Evolutionary conservation across 306 rosid species (phyloP).

Genomic region (Corylus americana): DNA sequence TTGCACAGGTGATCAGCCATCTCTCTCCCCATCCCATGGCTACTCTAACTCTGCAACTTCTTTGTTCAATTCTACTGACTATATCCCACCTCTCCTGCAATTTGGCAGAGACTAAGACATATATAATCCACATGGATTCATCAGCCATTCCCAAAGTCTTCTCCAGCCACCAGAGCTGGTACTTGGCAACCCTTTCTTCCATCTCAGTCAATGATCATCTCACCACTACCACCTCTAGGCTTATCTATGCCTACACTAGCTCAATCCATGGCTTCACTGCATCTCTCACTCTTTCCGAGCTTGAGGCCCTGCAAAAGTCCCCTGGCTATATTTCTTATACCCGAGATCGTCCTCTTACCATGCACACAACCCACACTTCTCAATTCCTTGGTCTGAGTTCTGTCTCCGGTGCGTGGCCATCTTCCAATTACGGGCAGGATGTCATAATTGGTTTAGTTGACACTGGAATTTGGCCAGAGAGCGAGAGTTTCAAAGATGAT

Average conservation of each 20-base stretch:
- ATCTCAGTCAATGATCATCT: background rate
- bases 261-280: conserved; percentile 78
- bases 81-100: conserved; percentile 14
- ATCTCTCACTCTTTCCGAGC: conserved; percentile 49
- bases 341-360: conserved; percentile 34
- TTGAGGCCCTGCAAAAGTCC: conserved; percentile 41
- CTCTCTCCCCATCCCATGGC: conserved; percentile 21
- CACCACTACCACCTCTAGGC: conserved; percentile 32
- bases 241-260: conserved; percentile 54
- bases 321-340: conserved; percentile 53
- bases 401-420: conserved; percentile 51
- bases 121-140: conserved; percentile 72
- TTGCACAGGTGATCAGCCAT: background rate
- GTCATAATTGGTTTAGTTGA: conserved; percentile 71
- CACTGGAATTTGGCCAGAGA: conserved; percentile 80
- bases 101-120: conserved; percentile 41
- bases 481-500: conserved; percentile 58
- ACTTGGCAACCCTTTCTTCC: conserved; percentile 48
- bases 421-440: conserved; percentile 46
- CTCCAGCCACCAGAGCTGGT: conserved; percentile 59
- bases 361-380: conserved; percentile 70
- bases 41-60: background rate
- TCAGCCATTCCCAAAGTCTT: conserved; percentile 73
- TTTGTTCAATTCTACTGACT: conserved; percentile 7
- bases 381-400: conserved; percentile 61